phyloP scores from a whole-genome alignment of 1,284 basidiomycete species.

The Filobasidium uniguttulatum region DNA sequence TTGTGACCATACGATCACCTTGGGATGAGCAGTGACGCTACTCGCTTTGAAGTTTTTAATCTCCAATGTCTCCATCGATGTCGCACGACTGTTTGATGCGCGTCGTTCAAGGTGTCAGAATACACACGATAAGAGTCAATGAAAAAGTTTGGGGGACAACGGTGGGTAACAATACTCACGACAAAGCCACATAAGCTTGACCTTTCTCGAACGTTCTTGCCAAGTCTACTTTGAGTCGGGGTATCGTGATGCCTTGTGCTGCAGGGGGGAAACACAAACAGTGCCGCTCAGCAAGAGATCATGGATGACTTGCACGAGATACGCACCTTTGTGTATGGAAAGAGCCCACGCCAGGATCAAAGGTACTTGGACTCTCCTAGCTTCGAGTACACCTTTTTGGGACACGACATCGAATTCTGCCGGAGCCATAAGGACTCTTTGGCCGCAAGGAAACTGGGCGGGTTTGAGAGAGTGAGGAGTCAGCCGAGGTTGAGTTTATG shows the following conservation, averaged over 20 bases:
- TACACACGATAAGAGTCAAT: not conserved
- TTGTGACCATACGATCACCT: slow-evolving; percentile 10
- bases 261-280: not conserved
- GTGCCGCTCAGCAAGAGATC: not conserved
- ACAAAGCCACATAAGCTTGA: slow-evolving; percentile 14
- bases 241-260: slow-evolving; percentile 12
- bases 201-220: slow-evolving; percentile 31
- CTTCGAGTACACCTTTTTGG: not conserved
- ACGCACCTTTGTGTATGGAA: slow-evolving; percentile 71
- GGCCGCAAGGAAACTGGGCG: not conserved
- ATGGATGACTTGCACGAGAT: not conserved
- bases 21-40: slow-evolving; percentile 12
- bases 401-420: not conserved
- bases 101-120: not conserved
- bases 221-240: slow-evolving; percentile 38
- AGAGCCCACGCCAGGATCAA: slow-evolving; percentile 79
- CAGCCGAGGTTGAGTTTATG: not conserved
- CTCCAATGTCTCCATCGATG: slow-evolving; percentile 10
- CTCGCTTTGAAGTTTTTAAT: slow-evolving; percentile 6
- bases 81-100: slow-evolving; percentile 6
- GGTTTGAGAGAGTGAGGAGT: too few species aligned
- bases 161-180: not conserved
- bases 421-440: not conserved
- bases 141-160: not conserved
- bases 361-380: slow-evolving; percentile 39